Conservation (phyloP, 352 stramenopile species). For the Discostella stelligera region DNA sequence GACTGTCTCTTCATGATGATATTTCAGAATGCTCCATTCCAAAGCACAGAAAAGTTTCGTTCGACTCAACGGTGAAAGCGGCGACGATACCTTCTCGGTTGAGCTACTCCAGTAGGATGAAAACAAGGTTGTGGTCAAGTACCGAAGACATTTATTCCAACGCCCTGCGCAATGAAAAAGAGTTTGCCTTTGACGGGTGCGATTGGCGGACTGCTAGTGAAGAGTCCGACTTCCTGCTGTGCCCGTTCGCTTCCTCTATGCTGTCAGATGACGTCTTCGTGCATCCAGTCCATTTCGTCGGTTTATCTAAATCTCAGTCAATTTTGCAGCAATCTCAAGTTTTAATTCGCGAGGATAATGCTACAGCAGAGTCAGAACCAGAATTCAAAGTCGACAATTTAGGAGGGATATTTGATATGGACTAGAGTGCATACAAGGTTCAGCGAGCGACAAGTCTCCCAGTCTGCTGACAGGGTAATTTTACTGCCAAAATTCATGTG, state of each 20-base stretch:
- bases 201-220: conserved; percentile 34
- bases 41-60: conserved; percentile 35
- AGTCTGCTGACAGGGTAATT: background rate
- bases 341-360: background rate
- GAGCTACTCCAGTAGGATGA: conserved; percentile 30
- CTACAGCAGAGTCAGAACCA: background rate
- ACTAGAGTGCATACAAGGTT: conserved; percentile 7
- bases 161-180: conserved; percentile 33
- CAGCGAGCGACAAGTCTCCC: background rate
- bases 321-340: background rate
- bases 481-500: too few relatives aligned
- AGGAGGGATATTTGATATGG: conserved; percentile 2
- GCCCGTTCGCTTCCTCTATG: background rate
- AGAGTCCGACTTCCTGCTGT: conserved; percentile 28
- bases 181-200: conserved; percentile 29
- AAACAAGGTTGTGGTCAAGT: conserved; percentile 37
- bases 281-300: conserved; percentile 34
- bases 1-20: conserved; percentile 7
- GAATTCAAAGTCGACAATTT: background rate
- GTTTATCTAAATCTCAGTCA: conserved; percentile 7
- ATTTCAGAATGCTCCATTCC: conserved; percentile 14
- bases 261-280: conserved; percentile 13
- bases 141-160: conserved; percentile 38
- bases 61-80: conserved; percentile 34
- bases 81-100: conserved; percentile 25